These are phyloP conservation scores for Pseudogymnoascus sp. DNA, from an alignment of 2,329 filamentous ascomycete genomes.

Conservation along the genomic window DNA sequence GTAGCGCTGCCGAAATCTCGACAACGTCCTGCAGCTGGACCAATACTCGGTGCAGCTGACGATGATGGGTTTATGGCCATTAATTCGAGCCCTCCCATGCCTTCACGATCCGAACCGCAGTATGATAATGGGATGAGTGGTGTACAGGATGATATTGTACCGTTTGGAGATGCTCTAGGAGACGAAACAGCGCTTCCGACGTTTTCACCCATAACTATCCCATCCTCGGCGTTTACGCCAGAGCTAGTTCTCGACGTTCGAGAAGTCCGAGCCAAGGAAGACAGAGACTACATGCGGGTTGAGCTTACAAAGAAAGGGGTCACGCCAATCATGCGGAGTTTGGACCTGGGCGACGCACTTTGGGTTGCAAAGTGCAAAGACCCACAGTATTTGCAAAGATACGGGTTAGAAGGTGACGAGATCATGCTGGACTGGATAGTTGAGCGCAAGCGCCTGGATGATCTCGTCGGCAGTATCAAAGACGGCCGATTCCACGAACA, in stretches of 20 bases:
- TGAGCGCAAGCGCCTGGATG: conserved; percentile 72
- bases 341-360: conserved; percentile 67
- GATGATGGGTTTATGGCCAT: conserved; percentile 11
- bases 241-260: conserved; percentile 66
- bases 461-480: conserved; percentile 71
- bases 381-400: conserved; percentile 42
- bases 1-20: not conserved
- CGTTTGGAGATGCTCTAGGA: conserved; percentile 19
- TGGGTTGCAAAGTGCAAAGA: conserved; percentile 71
- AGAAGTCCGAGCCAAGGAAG: conserved; percentile 63
- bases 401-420: conserved; percentile 58
- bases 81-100: conserved; percentile 11
- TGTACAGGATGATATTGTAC: conserved; percentile 15
- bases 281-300: conserved; percentile 69
- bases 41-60: not conserved
- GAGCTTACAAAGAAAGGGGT: conserved; percentile 60
- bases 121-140: not conserved
- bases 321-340: conserved; percentile 54
- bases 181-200: conserved; percentile 23
- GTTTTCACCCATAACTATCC: conserved; percentile 52
- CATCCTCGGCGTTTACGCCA: conserved; percentile 60
- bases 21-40: not conserved
- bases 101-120: not conserved
- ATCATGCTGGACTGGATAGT: conserved; percentile 73
- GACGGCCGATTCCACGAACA: conserved; percentile 78